phyloP scores from a whole-genome alignment of 208 protist species.

The Zelonia costaricensis region DNA sequence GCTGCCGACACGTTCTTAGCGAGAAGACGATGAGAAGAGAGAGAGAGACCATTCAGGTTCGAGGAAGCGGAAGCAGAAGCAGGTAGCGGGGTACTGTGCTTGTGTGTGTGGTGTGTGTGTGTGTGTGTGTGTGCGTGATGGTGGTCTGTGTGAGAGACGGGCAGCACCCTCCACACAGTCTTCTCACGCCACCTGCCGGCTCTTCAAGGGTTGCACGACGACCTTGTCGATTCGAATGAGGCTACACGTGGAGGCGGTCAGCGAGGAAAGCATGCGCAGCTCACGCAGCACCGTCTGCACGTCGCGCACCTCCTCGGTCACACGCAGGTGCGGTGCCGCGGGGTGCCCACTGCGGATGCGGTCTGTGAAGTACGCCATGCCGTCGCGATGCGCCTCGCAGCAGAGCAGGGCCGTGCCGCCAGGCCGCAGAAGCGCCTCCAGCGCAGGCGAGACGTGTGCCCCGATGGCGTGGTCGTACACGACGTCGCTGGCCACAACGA shows the following conservation, averaged over 20 bases:
- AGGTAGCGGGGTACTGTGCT: not conserved
- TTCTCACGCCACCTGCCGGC: not conserved
- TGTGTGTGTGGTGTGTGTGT: not conserved
- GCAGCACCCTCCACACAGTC: not conserved
- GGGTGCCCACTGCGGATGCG: conserved; percentile 19
- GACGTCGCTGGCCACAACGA: conserved; percentile 59
- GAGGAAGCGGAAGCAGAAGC: not conserved
- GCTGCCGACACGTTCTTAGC: not conserved
- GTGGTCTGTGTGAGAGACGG: no score
- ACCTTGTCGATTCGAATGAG: conserved; percentile 34
- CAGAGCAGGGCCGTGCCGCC: conserved; percentile 55
- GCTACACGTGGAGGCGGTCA: conserved; percentile 36
- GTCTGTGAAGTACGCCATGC: conserved; percentile 39
- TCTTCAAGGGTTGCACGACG: not conserved
- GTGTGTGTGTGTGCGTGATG: not conserved
- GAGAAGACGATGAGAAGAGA: not conserved
- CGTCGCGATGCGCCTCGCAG: conserved; percentile 65
- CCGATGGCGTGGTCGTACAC: conserved; percentile 62
- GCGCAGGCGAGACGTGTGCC: conserved; percentile 33
- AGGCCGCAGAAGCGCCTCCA: conserved; percentile 36
- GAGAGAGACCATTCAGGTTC: not conserved
- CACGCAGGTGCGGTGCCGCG: conserved; percentile 26
- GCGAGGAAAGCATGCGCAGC: conserved; percentile 25
- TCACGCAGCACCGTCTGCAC: conserved; percentile 27
- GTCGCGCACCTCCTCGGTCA: conserved; percentile 26